These are phyloP conservation scores for Schizochytrium sp. DNA, from an alignment of 108 stramenopile genomes.

Conservation along the genomic window DNA sequence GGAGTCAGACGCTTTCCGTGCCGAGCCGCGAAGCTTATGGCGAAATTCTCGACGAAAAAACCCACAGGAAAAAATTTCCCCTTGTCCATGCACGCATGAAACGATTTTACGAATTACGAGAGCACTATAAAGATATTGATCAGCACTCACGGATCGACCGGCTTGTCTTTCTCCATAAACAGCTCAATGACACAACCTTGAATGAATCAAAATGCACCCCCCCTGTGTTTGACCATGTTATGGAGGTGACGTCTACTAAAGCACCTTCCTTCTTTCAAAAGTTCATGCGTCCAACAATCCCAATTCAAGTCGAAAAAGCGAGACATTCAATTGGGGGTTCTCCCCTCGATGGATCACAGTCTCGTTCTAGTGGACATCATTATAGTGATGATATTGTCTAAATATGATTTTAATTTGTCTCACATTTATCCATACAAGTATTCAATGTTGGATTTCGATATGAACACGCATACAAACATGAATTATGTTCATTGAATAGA, in stretches of 20 bases:
- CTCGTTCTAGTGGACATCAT: no score
- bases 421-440: no score
- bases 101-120: not conserved
- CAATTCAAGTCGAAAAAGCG: not conserved
- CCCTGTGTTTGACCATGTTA: not conserved
- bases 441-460: no score
- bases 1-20: constrained; percentile 24
- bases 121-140: constrained; percentile 20
- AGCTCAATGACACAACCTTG: constrained; percentile 31
- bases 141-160: constrained; percentile 4
- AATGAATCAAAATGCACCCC: constrained; percentile 24
- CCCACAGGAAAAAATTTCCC: constrained; percentile 12
- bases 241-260: not conserved
- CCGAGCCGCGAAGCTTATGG: not conserved
- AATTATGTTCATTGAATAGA: no score
- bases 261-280: constrained; percentile 25
- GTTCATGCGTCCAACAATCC: constrained; percentile 35
- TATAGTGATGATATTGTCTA: no score
- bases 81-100: constrained; percentile 57
- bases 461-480: no score
- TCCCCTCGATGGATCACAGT: no score
- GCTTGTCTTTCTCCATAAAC: constrained; percentile 17
- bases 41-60: constrained; percentile 30
- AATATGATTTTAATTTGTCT: no score
- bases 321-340: no score